These are phyloP conservation scores for Neurospora crassa DNA, from an alignment of 2,329 filamentous ascomycete genomes.

Conservation along the genomic window DNA sequence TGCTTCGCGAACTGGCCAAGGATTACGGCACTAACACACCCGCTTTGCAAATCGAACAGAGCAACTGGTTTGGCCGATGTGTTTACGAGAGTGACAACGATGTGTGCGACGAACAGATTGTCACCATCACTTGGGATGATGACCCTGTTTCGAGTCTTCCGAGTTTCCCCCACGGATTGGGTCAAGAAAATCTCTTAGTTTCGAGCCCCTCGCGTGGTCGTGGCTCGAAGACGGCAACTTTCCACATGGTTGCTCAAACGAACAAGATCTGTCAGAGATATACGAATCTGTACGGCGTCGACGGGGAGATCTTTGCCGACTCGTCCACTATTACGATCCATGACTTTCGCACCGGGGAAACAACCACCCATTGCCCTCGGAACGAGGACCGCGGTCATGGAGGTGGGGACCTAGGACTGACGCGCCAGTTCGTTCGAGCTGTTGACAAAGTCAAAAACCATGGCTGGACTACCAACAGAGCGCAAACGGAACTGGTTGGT, in stretches of 20 bases:
- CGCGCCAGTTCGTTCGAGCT: conserved; percentile 72
- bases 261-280: conserved; percentile 79
- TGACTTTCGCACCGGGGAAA: conserved; percentile 53
- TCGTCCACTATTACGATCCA: conserved; percentile 66
- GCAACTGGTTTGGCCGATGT: conserved; percentile 85
- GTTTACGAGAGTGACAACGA: conserved; percentile 91
- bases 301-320: conserved; percentile 81
- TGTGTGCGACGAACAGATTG: conserved; percentile 86
- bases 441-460: conserved; percentile 69
- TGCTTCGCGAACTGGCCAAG: conserved; percentile 30
- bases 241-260: conserved; percentile 93
- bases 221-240: conserved; percentile 72
- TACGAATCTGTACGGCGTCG: conserved; percentile 75
- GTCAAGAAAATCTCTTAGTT: not conserved
- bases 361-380: conserved; percentile 48
- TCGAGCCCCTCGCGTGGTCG: conserved; percentile 28
- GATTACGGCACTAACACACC: conserved; percentile 44
- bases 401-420: conserved; percentile 71
- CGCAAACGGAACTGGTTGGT: conserved; percentile 68
- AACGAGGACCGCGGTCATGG: conserved; percentile 55
- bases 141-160: conserved; percentile 32
- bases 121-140: conserved; percentile 82
- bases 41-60: conserved; percentile 34
- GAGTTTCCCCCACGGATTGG: conserved; percentile 9
- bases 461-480: conserved; percentile 54